Percentiles rank a stretch among this genome's conserved stretches.
phyloP scores from a whole-genome alignment of 345 rosid species.

The Acer saccharum region DNA sequence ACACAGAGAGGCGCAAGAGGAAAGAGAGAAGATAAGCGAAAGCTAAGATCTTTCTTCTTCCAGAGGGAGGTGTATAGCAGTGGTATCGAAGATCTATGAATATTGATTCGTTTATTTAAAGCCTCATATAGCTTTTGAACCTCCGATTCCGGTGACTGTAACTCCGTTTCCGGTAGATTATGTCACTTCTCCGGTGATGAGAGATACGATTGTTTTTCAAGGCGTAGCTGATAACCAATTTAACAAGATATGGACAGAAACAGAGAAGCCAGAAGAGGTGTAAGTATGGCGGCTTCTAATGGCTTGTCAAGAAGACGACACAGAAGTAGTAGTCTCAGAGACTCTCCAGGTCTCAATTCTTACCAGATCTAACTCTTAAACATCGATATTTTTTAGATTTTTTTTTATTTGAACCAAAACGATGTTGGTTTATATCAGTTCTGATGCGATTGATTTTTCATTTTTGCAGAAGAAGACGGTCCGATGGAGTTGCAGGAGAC shows the following conservation, averaged over 20 bases:
- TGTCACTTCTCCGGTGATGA: conserved; percentile 50
- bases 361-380: conserved; percentile 43
- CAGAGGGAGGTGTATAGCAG: conserved; percentile 15
- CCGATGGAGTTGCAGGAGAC: conserved; percentile 74
- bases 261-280: conserved; percentile 82
- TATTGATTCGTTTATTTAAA: conserved; percentile 3
- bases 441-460: neutral
- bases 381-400: too few species aligned
- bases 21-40: conserved; percentile 33
- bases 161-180: conserved; percentile 24
- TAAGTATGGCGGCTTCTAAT: conserved; percentile 63
- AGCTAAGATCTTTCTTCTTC: conserved; percentile 35
- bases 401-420: neutral
- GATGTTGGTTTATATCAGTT: neutral
- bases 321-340: conserved; percentile 73
- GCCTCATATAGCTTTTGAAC: conserved; percentile 4
- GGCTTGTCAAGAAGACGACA: conserved; percentile 80
- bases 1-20: conserved; percentile 7
- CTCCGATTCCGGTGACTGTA: conserved; percentile 22
- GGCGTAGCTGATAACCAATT: conserved; percentile 19
- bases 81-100: conserved; percentile 24
- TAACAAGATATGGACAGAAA: conserved; percentile 70
- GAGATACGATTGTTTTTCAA: conserved; percentile 31
- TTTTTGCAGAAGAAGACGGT: conserved; percentile 71
- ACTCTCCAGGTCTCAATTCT: conserved; percentile 71